These are phyloP conservation scores for Aureobasidium sp. DNA, from an alignment of 2,329 filamentous ascomycete species.

Conservation along the genomic window DNA sequence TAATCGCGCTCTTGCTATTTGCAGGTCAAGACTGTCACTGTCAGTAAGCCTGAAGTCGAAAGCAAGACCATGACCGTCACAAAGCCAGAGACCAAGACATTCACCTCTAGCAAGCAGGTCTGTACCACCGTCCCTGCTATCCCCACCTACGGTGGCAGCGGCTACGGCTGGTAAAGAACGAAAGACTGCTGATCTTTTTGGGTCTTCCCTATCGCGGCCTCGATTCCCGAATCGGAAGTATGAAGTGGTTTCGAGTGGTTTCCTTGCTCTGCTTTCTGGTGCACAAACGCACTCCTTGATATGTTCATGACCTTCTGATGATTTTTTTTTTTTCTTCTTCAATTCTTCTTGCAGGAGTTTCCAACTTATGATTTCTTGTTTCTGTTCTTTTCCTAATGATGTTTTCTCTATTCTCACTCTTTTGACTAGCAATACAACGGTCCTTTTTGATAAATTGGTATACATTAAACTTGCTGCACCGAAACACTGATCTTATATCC, in stretches of 20 bases:
- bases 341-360: background rate
- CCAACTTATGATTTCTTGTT: no score
- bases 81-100: background rate
- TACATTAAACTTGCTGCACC: background rate
- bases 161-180: background rate
- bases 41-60: background rate
- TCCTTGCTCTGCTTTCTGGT: background rate
- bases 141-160: background rate
- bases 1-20: background rate
- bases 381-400: background rate
- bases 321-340: background rate
- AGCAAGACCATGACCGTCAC: background rate
- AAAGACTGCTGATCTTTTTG: background rate
- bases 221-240: background rate
- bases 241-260: background rate
- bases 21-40: constrained; percentile 1
- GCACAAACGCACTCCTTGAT: background rate
- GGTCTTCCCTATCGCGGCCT: background rate
- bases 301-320: background rate
- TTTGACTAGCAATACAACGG: background rate
- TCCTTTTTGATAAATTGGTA: background rate
- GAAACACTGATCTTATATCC: background rate
- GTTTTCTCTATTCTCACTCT: background rate
- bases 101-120: background rate
- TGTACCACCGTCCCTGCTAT: background rate